Base-by-base conservation (phyloP, 2,329 filamentous ascomycete species). In the Exophiala oligosperma region DNA sequence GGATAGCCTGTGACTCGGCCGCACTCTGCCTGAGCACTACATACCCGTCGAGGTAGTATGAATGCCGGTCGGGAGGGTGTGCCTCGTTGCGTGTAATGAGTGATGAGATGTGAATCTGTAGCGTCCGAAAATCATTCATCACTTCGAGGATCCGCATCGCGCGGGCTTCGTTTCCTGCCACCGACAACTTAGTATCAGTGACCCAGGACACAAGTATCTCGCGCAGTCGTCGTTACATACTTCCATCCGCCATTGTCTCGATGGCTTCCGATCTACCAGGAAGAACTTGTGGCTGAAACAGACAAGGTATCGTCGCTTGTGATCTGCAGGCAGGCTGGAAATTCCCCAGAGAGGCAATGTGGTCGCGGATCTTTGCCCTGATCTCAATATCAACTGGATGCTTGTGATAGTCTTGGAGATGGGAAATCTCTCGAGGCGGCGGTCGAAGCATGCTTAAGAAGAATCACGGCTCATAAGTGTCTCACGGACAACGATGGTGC, bases 71-170 rank as follows among this genome's bases (percentile, higher is more conserved):
- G 3, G 79, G 75, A 29, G 79, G 76, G 21, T 76, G 76, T 28
- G 78, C 75, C 58, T 79, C 77, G 58, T 84, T 77, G 60, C 83
- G 77, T 29, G 79, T 61, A 40, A 68, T 58, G 26, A 65, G 58
- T 21, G 64, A 64, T 5, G 59, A 76, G 56, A 87, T 82, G 68
- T 85, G 83, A 61, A 81, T 71, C 63, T 86, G 81, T 3, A 86
- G 73, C 56, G 82, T 84, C 53, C 84, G 82, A 69, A 84, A 87
- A 73, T 87, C 84, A 62, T 80, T 80, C 75, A 87, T 84, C 68
- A 87, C 79, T 71, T 87, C 84, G 48, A 83, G 77, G 64, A 87
- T 74, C 65, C 84, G 80, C 70, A 87, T 76, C 50, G 84, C 84
- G 68, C 84, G 82, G 58, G 82, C 83, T 69, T 86, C 79, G 68